Evolutionary conservation across 106 monocot genomes (phyloP).

Genomic region (Cymbidium sinense): DNA sequence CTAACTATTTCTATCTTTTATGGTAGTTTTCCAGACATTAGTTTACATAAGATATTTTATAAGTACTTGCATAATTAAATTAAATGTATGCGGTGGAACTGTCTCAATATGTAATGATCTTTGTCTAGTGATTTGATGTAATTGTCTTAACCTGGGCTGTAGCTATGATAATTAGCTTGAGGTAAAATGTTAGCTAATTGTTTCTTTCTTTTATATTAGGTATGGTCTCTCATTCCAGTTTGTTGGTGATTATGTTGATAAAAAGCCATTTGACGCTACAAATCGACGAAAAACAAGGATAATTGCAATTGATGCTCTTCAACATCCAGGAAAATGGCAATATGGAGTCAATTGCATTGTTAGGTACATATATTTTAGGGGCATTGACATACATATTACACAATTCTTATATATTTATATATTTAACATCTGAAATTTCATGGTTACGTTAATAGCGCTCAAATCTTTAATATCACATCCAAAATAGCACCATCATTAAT

Average conservation of each 20-base stretch:
- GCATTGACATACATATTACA: no score
- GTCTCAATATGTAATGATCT: slow-evolving; percentile 2
- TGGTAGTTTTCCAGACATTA: neutral
- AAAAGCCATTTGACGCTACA: slow-evolving; percentile 53
- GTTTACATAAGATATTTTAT: neutral
- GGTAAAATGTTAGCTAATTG: neutral
- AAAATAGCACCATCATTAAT: no score
- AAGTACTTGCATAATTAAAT: neutral
- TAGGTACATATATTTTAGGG: slow-evolving; percentile 48
- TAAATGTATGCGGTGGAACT: neutral
- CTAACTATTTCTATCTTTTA: neutral
- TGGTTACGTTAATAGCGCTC: no score
- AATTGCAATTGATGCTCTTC: slow-evolving; percentile 88
- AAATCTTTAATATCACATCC: no score
- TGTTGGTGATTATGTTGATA: slow-evolving; percentile 63
- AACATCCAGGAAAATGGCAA: slow-evolving; percentile 50
- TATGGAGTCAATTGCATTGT: slow-evolving; percentile 55
- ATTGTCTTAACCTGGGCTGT: neutral
- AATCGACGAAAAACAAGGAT: slow-evolving; percentile 64
- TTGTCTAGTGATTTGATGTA: neutral
- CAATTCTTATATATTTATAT: no score
- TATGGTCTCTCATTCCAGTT: slow-evolving; percentile 83
- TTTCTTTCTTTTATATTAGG: slow-evolving; percentile 18
- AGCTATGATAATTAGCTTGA: neutral
- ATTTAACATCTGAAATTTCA: no score